phyloP scores from a whole-genome alignment of 2,329 filamentous ascomycete species.

The Stemphylium lycopersici region DNA sequence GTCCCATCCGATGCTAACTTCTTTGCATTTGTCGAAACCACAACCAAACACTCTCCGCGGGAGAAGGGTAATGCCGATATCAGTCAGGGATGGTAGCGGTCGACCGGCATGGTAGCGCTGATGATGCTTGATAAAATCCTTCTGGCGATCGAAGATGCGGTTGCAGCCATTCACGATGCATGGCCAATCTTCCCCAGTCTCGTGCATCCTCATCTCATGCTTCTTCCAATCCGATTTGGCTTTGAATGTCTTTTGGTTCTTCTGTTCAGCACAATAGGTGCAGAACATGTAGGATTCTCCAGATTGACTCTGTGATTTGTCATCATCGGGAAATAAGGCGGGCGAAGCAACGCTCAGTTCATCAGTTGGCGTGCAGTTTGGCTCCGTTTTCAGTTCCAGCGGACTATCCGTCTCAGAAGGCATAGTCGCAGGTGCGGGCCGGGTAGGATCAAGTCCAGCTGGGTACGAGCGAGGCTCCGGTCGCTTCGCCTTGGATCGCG shows the following conservation, averaged over 20 bases:
- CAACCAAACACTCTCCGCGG: slow-evolving; percentile 47
- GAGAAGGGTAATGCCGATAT: slow-evolving; percentile 43
- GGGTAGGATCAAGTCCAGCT: slow-evolving; percentile 40
- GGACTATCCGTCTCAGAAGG: slow-evolving; percentile 43
- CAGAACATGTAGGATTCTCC: slow-evolving; percentile 48
- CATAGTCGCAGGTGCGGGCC: slow-evolving; percentile 37
- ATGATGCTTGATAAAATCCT: slow-evolving; percentile 47
- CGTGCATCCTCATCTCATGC: slow-evolving; percentile 48
- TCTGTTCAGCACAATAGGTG: slow-evolving; percentile 46
- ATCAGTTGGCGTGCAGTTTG: slow-evolving; percentile 40
- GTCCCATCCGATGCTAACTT: slow-evolving; percentile 48
- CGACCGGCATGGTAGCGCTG: slow-evolving; percentile 46
- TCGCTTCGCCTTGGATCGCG: slow-evolving; percentile 36
- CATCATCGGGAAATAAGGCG: slow-evolving; percentile 23
- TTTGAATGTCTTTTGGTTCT: slow-evolving; percentile 45
- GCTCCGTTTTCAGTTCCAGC: slow-evolving; percentile 38
- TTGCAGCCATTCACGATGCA: slow-evolving; percentile 44
- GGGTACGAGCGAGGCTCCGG: slow-evolving; percentile 46
- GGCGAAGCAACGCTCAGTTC: slow-evolving; percentile 40
- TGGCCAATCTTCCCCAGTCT: slow-evolving; percentile 48
- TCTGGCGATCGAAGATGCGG: slow-evolving; percentile 46
- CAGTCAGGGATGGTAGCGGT: slow-evolving; percentile 43
- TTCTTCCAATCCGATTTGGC: slow-evolving; percentile 51
- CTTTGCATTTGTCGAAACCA: slow-evolving; percentile 49
- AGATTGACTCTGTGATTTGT: slow-evolving; percentile 30